Evolutionary conservation across 176 grass and related monocot species (phyloP).

Genomic region (Bromus sterilis): DNA sequence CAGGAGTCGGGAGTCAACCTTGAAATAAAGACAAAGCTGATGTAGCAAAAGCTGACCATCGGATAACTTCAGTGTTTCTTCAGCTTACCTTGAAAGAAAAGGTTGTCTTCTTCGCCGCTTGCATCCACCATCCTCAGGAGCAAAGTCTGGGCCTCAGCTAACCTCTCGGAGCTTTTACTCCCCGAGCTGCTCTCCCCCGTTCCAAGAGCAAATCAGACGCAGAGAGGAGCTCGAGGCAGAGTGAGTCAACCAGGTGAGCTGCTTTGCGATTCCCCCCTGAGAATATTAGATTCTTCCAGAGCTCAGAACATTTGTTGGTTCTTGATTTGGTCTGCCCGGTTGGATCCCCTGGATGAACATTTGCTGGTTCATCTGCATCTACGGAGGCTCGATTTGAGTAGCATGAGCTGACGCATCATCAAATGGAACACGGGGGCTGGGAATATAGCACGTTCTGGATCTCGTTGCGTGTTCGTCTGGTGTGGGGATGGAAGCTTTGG

Average conservation of each 20-base stretch:
- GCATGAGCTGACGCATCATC: neutral
- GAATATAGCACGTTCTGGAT: neutral
- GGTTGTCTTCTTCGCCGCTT: neutral
- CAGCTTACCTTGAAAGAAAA: neutral
- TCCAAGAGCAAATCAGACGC: neutral
- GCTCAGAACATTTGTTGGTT: neutral
- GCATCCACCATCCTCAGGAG: neutral
- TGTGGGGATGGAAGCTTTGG: neutral
- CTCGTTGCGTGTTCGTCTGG: neutral
- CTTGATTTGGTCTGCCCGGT: neutral
- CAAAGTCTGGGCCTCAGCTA: neutral
- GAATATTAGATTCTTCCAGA: neutral
- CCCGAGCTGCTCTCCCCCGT: neutral
- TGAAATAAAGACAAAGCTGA: too few species aligned
- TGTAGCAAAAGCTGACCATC: too few species aligned
- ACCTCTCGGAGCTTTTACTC: neutral
- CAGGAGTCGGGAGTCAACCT: too few species aligned
- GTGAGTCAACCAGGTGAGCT: slow-evolving; percentile 26
- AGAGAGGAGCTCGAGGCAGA: neutral
- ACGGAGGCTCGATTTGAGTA: neutral
- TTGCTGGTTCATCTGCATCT: neutral
- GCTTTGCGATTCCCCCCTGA: neutral
- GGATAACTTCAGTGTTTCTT: neutral
- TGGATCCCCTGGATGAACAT: neutral
- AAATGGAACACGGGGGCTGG: neutral